Base-by-base conservation (phyloP, 306 rosid species). In the Mucuna pruriens region DNA sequence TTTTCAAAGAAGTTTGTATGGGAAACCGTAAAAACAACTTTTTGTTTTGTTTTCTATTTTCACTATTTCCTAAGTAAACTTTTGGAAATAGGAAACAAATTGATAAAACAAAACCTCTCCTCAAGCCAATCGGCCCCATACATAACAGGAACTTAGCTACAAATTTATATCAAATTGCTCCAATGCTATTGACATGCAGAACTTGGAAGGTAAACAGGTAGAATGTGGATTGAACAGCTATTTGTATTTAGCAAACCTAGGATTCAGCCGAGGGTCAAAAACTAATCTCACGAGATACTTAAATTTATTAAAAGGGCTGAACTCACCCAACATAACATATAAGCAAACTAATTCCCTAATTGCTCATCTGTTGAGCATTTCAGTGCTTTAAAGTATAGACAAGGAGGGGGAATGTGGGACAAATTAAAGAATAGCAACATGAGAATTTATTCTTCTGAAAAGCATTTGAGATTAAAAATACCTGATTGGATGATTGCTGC, bases 401-500 rank as follows among this genome's bases (percentile, higher is more conserved):
- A 22, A 22, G 4, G 15, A 38, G 9, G 3, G 36, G 25, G 69
- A 36, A n/a, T n/a, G n/a, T n/a, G n/a, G n/a, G 38, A 46, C 29
- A 80, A 36, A 72, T 40, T n/a, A 46, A 69, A 40, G 46, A 80
- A 79, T 39, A n/a, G 22, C 26, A 55, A 46, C 46, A 83, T 16
- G 9, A 58, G 64, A 52, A 17, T 46, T 29, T 38, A 31, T 46
- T 78, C 81, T 45, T 19, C 42, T 22, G 25, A 33, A 58, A 57
- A 38, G 34, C 11, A 22, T 46, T 26, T 25, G 60, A 62, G 74
- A 60, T 29, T 17, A 60, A n/a, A n/a, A 61, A 52, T 91, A 95
- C 98, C 99, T 85, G 89, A 64, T 80, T 76, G 63, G 71, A 63
- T 40, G 84, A 79, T 76, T 55, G 79, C 34, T 86, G 93, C 64